Percentiles rank a stretch among this genome's conserved stretches.
Conservation (phyloP, 805 yeast genomes). For the Saturnispora dispora region DNA sequence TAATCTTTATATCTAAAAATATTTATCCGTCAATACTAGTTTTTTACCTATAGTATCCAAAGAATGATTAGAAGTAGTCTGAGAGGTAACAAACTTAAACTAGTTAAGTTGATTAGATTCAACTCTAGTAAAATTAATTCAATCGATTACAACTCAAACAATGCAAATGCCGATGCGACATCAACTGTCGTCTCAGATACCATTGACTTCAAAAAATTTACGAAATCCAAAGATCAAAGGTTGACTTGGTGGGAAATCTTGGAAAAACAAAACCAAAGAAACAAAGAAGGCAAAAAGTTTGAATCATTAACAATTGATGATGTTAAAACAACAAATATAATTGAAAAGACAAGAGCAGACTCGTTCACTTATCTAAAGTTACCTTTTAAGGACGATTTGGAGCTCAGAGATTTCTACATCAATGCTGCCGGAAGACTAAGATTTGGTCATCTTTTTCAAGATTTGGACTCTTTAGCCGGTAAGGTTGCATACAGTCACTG, state of each 20-base stretch:
- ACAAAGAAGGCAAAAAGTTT: constrained; percentile 62
- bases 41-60: not conserved
- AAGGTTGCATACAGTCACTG: constrained; percentile 88
- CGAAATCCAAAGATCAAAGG: constrained; percentile 25
- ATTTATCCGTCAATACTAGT: no score
- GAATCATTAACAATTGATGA: constrained; percentile 64
- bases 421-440: constrained; percentile 87
- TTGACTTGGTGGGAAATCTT: constrained; percentile 88
- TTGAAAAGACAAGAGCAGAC: constrained; percentile 68
- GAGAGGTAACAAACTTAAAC: not conserved
- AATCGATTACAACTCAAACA: constrained; percentile 1
- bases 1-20: no score
- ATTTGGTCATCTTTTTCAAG: constrained; percentile 91
- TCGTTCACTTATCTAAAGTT: constrained; percentile 61
- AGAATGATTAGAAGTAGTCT: not conserved
- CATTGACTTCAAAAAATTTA: constrained; percentile 40
- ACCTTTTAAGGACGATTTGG: constrained; percentile 77
- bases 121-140: not conserved
- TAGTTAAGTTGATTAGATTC: not conserved
- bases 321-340: constrained; percentile 60
- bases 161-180: constrained; percentile 52
- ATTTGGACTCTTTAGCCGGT: constrained; percentile 89
- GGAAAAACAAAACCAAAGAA: constrained; percentile 58
- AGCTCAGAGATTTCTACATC: constrained; percentile 79
- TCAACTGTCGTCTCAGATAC: constrained; percentile 60